phyloP scores from a whole-genome alignment of 805 yeast species.

The Starmerella powellii region DNA sequence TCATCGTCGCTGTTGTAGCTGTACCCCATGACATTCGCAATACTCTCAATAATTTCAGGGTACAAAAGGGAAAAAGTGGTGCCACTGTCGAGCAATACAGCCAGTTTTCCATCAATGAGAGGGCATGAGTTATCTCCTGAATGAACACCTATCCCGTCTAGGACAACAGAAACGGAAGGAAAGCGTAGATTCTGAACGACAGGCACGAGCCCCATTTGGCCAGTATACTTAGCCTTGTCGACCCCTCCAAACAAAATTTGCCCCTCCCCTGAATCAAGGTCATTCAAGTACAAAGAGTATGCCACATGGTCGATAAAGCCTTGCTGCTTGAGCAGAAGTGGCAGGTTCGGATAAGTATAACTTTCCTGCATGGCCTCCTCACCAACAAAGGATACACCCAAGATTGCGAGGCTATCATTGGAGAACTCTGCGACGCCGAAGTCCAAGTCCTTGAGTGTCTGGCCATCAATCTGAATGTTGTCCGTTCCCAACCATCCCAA shows the following conservation, averaged over 20 bases:
- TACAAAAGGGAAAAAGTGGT: slow-evolving; percentile 42
- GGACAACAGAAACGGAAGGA: slow-evolving; percentile 17
- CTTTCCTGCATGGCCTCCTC: slow-evolving; percentile 22
- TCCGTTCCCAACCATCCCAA: slow-evolving; percentile 46
- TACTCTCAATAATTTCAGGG: slow-evolving; percentile 19
- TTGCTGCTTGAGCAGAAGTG: slow-evolving; percentile 28
- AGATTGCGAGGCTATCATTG: slow-evolving; percentile 51
- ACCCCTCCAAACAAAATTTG: slow-evolving; percentile 47
- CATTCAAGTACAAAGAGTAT: slow-evolving; percentile 38
- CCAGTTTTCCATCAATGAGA: slow-evolving; percentile 23
- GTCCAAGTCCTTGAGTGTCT: slow-evolving; percentile 37
- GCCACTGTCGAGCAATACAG: slow-evolving; percentile 46
- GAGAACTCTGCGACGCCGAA: slow-evolving; percentile 62
- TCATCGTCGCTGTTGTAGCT: slow-evolving; percentile 35
- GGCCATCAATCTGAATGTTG: slow-evolving; percentile 37
- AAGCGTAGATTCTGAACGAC: background rate
- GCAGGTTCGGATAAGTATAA: slow-evolving; percentile 25
- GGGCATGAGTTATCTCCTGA: slow-evolving; percentile 2
- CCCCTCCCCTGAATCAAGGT: slow-evolving; percentile 22
- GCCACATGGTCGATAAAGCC: slow-evolving; percentile 34
- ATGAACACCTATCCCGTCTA: slow-evolving; percentile 10
- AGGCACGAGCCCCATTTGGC: slow-evolving; percentile 27
- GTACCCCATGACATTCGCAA: slow-evolving; percentile 27
- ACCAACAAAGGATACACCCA: slow-evolving; percentile 32
- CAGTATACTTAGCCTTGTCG: slow-evolving; percentile 49